Conservation (phyloP, 176 grass and related monocot species). For the Areca catechu region DNA sequence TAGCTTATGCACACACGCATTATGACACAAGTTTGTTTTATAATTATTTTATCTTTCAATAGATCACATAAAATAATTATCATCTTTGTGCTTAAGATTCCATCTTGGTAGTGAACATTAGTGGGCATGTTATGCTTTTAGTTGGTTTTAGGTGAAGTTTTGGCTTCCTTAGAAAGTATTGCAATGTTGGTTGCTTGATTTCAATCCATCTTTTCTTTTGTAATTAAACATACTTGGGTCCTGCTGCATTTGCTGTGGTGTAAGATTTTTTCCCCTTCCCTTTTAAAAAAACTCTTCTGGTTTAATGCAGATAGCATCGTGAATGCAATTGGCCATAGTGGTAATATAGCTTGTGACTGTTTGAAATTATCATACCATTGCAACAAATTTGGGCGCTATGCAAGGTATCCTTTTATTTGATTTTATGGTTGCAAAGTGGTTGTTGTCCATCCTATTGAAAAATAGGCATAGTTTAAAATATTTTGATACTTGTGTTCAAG, state of each 20-base stretch:
- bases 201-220: too few relatives aligned
- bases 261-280: not conserved
- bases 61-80: not conserved
- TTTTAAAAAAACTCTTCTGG: not conserved
- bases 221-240: too few relatives aligned
- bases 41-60: too few relatives aligned
- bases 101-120: too few relatives aligned
- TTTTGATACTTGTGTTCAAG: not conserved
- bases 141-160: too few relatives aligned
- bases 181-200: too few relatives aligned
- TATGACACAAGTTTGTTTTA: too few relatives aligned
- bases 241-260: not conserved
- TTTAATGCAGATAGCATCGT: slow-evolving; percentile 36
- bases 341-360: slow-evolving; percentile 13
- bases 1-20: too few relatives aligned
- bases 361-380: slow-evolving; percentile 47
- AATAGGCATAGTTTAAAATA: not conserved
- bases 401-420: not conserved
- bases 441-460: not conserved
- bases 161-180: too few relatives aligned
- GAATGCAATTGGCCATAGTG: slow-evolving; percentile 21
- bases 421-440: not conserved
- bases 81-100: not conserved
- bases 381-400: slow-evolving; percentile 45
- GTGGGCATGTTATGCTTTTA: too few relatives aligned